These are phyloP conservation scores for Leucogyrophana mollusca DNA, from an alignment of 768 basidiomycete genomes.

Conservation along the genomic window DNA sequence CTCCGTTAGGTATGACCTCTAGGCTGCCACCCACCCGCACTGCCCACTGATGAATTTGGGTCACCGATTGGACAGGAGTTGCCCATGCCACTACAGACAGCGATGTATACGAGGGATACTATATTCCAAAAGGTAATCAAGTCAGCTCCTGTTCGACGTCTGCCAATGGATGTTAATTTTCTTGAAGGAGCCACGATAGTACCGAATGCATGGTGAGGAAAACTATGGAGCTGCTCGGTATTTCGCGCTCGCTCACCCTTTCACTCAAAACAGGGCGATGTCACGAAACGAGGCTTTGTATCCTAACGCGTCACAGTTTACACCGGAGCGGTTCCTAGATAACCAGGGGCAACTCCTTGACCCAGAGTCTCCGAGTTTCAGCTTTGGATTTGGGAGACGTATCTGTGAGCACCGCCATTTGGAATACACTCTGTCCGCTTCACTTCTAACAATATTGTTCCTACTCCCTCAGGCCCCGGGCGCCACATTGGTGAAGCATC, in stretches of 20 bases:
- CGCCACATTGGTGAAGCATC: conserved; percentile 4
- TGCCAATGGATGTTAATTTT: too few relatives aligned
- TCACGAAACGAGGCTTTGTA: conserved; percentile 14
- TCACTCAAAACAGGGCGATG: background rate
- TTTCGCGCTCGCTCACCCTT: too few relatives aligned
- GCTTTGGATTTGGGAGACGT: conserved; percentile 3
- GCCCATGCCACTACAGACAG: background rate
- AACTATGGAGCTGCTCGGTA: too few relatives aligned
- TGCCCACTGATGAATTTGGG: too few relatives aligned
- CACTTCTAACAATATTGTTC: too few relatives aligned
- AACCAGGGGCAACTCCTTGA: background rate
- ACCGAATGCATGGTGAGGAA: too few relatives aligned
- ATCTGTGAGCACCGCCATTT: too few relatives aligned
- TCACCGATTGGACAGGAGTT: background rate
- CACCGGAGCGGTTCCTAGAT: conserved; percentile 37
- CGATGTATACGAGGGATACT: conserved; percentile 1
- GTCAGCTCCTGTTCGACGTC: too few relatives aligned
- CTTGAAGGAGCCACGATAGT: too few relatives aligned
- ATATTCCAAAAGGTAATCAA: conserved; percentile 2
- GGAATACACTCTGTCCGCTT: too few relatives aligned
- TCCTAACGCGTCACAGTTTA: conserved; percentile 31
- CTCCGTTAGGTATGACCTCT: too few relatives aligned
- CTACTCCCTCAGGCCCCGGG: background rate
- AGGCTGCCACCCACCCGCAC: background rate
- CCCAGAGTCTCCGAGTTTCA: background rate